Evolutionary conservation across 805 yeast genomes (phyloP).

Genomic region (Jamesozyma gamospora): DNA sequence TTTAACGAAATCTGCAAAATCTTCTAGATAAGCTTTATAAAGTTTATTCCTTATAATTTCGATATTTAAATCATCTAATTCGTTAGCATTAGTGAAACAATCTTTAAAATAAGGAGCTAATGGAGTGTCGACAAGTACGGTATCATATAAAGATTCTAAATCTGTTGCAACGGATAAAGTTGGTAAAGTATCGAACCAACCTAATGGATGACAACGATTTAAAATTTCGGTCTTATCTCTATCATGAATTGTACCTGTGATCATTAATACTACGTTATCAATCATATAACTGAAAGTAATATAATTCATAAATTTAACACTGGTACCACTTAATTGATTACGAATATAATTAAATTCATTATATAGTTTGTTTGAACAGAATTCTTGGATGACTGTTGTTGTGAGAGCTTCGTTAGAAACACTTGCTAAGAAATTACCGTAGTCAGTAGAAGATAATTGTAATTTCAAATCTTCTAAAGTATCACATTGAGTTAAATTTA

Average conservation of each 20-base stretch:
- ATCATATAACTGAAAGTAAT: constrained; percentile 97
- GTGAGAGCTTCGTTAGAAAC: constrained; percentile 68
- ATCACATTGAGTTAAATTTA: constrained; percentile 93
- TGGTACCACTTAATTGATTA: constrained; percentile 71
- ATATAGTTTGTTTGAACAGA: constrained; percentile 62
- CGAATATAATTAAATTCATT: constrained; percentile 79
- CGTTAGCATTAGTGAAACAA: constrained; percentile 74
- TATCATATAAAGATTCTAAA: constrained; percentile 82
- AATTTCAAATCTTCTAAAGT: constrained; percentile 86
- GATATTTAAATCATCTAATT: constrained; percentile 88
- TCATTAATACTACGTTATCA: constrained; percentile 90
- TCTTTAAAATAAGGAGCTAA: constrained; percentile 92
- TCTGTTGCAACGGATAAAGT: constrained; percentile 92
- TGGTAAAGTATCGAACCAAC: constrained; percentile 97
- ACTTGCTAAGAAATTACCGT: constrained; percentile 80
- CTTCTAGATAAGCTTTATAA: constrained; percentile 88
- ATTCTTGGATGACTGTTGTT: constrained; percentile 77
- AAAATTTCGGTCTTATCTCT: constrained; percentile 83
- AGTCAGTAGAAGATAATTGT: constrained; percentile 92
- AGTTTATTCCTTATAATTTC: constrained; percentile 88
- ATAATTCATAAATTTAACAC: constrained; percentile 78
- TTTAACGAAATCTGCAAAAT: constrained; percentile 59
- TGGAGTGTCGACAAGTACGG: constrained; percentile 93
- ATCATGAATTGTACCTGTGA: constrained; percentile 94
- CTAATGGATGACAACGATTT: constrained; percentile 89